Base-by-base conservation (phyloP, 2,329 filamentous ascomycete genomes). In the Fusarium drepaniforme region DNA sequence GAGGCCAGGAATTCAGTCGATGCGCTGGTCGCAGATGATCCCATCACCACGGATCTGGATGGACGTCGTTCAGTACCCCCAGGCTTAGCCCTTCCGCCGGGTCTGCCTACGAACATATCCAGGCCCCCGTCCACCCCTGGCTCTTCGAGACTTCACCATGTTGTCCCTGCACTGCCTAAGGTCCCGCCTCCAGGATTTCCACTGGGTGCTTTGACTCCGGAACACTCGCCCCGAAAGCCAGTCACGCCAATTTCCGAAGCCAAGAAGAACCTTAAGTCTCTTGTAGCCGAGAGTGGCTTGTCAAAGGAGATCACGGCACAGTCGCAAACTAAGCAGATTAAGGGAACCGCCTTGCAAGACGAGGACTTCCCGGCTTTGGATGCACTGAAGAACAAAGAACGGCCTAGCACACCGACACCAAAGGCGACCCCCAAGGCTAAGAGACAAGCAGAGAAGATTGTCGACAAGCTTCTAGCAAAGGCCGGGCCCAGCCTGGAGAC, bases 1-100 rank as follows among this genome's bases (percentile, higher is more conserved):
- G 91, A 92, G 74, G 91, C 88, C 15, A 88, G 86, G 4, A 86
- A 86, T 51, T 91, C 89, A n/a, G 90, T 94, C 46, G 92, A 94
- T 80, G 91, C 91, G 5, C 84, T 94, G 5, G 92, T 94, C 15
- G 90, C 91, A 25, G 92, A 94, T 78, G 84, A 89, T 12, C 77
- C 74, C 11, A 67, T 74, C 60, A 33, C 71, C 64, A 62, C 46
- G 42, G 73, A 69, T 33, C 11, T 70, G 49, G 72, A 73, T 18
- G 71, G 65, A 23, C 70, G 71, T 12, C 78, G 68, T n/a, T 71
- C 81, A 51, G 75, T 81, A 37, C 81, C 84, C 61, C 75, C 84
- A 3, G 81, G 82, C 9, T 74, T 83, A 42, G 69, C 75, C 16
- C 72, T 75, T 44, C 79, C 77, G 8, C 74, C 73, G 35, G 76